Conservation (phyloP, 768 basidiomycete species). For the Trametes meyenii region DNA sequence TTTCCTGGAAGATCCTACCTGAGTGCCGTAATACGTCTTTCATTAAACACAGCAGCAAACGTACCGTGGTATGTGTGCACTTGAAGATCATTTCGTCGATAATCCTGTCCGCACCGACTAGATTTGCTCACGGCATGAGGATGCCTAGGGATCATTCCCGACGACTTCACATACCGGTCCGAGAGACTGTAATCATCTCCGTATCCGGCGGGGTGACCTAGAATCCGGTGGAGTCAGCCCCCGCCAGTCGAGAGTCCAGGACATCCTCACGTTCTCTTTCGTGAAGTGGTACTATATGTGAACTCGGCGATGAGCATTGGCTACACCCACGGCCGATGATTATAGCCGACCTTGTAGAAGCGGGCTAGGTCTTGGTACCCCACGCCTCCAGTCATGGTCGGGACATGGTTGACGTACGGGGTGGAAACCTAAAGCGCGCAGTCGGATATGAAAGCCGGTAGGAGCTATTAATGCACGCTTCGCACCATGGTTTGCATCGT, state of each 20-base stretch:
- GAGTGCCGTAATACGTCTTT: not conserved
- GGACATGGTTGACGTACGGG: constrained; percentile 45
- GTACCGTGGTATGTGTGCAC: constrained; percentile 43
- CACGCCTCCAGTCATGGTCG: constrained; percentile 52
- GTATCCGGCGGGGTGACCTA: constrained; percentile 46
- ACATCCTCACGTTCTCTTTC: constrained; percentile 29
- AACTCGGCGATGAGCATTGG: not conserved
- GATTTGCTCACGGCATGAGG: too few species aligned
- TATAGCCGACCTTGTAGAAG: constrained; percentile 45
- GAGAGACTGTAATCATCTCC: constrained; percentile 44
- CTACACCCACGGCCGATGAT: not conserved
- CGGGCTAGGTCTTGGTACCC: constrained; percentile 44
- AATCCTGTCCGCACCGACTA: constrained; percentile 46
- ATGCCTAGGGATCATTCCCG: too few species aligned
- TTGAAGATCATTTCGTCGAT: constrained; percentile 53
- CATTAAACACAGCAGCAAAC: constrained; percentile 1
- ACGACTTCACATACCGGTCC: constrained; percentile 37
- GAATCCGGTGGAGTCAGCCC: not conserved
- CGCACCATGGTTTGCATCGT: constrained; percentile 47
- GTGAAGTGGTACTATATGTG: constrained; percentile 43
- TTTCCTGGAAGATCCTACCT: constrained; percentile 35
- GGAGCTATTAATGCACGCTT: not conserved
- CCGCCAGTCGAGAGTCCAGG: too few species aligned
- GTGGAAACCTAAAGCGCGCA: constrained; percentile 36
- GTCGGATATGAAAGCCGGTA: constrained; percentile 1